These are phyloP conservation scores for Neckera pumila DNA, from an alignment of 225 moss, liverwort and hornwort species.

Conservation along the genomic window DNA sequence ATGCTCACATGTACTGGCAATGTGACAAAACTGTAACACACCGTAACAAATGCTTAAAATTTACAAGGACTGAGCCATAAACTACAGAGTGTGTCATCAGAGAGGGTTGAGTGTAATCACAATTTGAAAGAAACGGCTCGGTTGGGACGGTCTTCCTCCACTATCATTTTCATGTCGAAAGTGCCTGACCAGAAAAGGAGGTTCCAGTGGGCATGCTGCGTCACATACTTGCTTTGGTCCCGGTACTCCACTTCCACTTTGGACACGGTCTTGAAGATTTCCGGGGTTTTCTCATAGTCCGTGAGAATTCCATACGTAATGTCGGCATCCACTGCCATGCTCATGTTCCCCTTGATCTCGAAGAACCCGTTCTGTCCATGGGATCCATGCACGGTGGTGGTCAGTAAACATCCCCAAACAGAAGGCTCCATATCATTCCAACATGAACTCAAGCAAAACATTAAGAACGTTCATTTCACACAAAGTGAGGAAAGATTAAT, in stretches of 20 bases:
- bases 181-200: constrained; percentile 74
- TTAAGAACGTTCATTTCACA: background rate
- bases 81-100: background rate
- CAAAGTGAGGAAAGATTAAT: background rate
- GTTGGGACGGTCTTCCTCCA: constrained; percentile 50
- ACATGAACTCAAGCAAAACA: background rate
- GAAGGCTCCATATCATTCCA: background rate
- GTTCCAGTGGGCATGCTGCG: constrained; percentile 74
- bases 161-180: constrained; percentile 66
- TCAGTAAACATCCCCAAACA: background rate
- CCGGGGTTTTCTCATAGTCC: constrained; percentile 62
- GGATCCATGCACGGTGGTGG: background rate
- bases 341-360: constrained; percentile 44
- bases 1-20: background rate
- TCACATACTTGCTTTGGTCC: constrained; percentile 49
- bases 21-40: background rate
- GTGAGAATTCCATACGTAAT: constrained; percentile 64
- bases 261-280: constrained; percentile 68
- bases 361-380: constrained; percentile 17
- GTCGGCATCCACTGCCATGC: constrained; percentile 55
- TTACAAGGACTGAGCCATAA: background rate
- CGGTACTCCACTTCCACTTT: constrained; percentile 63
- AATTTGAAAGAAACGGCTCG: constrained; percentile 65
- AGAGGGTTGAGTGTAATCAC: constrained; percentile 10
- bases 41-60: background rate